Base-by-base conservation (phyloP, 2,329 filamentous ascomycete species). In the Diaporthe ampelina region DNA sequence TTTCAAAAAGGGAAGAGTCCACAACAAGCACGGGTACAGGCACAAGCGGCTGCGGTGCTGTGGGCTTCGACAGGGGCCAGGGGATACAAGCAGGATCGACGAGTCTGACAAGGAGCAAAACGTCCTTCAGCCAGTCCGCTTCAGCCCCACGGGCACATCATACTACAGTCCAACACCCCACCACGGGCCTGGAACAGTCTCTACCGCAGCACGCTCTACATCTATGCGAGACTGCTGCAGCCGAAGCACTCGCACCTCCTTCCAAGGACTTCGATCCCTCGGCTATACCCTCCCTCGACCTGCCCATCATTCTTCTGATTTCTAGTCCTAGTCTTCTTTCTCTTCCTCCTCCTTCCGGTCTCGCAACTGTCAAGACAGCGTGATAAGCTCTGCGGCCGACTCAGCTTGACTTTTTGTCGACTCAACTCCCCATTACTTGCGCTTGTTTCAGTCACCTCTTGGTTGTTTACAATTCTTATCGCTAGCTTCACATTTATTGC, bases 141-240 rank as follows among this genome's bases (percentile, higher is more conserved):
- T 58, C 69, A 63, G 58, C 69, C 69, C 69, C 69, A 72, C 69
- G 69, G 69, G 69, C 69, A 63, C 69, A 72, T 72, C 57, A 72
- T 61, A 67, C 29, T 37, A 67, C n/a, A 15, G 29, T 52, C n/a
- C 56, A 52, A 54, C 63, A 61, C 69, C 69, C 69, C 69, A 72
- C 69, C 58, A 72, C 69, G 69, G 69, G 69, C 69, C 69, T 72
- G 69, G 69, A 72, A 72, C 69, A 72, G 57, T 72, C 69, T 72
- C 63, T 67, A 65, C 59, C 15, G 40, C 40, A 43, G 40, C 17
- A 43, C 15, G 40, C 40, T 17, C 40, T 43, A 43, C 40, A 43
- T 43, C 13, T 54, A 57, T 35, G n/a, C 57, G 35, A 43, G 26
- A 71, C 37, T 40, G 40, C 40, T 61, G 57, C 69, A 37, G 8